Evolutionary conservation across 345 rosid genomes (phyloP).

Genomic region (Camelina sativa): DNA sequence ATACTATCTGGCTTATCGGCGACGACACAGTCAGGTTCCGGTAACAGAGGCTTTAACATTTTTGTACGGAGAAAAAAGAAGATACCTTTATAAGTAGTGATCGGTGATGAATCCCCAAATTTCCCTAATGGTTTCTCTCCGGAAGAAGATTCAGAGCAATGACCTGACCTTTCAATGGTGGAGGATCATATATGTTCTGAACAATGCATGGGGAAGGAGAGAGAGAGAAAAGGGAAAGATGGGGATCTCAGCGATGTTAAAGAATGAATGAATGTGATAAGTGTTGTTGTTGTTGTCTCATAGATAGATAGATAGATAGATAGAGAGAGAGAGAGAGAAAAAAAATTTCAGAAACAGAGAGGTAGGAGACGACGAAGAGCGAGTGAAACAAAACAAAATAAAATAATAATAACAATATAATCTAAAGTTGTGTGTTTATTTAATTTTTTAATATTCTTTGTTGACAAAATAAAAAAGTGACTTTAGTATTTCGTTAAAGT

Average conservation of each 20-base stretch:
- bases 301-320: constrained; percentile 27
- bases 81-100: constrained; percentile 5
- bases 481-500: too few relatives aligned
- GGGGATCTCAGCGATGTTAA: constrained; percentile 59
- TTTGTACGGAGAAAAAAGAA: neutral
- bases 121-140: too few relatives aligned
- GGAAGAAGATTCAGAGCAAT: constrained; percentile 24
- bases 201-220: constrained; percentile 14
- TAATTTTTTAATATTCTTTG: constrained; percentile 10
- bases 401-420: neutral
- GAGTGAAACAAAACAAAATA: constrained; percentile 3
- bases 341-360: constrained; percentile 41
- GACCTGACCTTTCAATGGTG: constrained; percentile 13
- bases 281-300: too few relatives aligned
- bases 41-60: constrained; percentile 9
- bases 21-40: constrained; percentile 24
- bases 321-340: too few relatives aligned
- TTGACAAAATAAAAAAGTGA: neutral
- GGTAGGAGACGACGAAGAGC: constrained; percentile 33
- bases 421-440: neutral
- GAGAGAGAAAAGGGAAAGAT: constrained; percentile 40
- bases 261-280: constrained; percentile 6
- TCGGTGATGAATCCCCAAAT: neutral
- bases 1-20: constrained; percentile 76
- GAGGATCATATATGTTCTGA: constrained; percentile 7